These are phyloP conservation scores for Colletotrichum cuscutae DNA, from an alignment of 2,329 filamentous ascomycete species.

Conservation along the genomic window DNA sequence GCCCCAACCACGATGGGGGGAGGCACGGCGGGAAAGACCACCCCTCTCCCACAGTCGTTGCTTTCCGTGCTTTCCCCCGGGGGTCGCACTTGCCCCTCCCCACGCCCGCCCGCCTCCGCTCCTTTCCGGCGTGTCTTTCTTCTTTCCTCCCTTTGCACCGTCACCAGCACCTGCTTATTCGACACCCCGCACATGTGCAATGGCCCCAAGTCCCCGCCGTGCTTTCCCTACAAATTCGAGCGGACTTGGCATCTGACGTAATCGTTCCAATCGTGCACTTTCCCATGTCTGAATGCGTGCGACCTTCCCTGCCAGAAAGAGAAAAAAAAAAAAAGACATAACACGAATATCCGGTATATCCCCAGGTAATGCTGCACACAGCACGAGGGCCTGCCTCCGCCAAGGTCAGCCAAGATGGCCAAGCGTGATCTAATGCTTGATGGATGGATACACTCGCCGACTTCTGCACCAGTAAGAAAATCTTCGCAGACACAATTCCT, in stretches of 20 bases:
- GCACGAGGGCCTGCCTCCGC: not conserved
- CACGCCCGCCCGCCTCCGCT: not conserved
- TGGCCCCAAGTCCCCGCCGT: not conserved
- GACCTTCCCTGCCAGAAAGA: not conserved
- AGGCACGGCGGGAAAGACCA: not conserved
- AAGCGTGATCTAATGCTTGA: conserved; percentile 20
- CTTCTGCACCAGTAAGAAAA: not conserved
- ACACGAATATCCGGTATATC: not conserved
- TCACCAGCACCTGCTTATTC: not conserved
- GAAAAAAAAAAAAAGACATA: too few relatives aligned
- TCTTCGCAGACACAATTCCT: not conserved
- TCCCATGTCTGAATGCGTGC: not conserved
- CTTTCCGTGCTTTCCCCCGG: not conserved
- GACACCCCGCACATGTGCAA: not conserved
- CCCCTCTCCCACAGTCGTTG: too few relatives aligned
- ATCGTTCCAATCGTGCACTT: not conserved
- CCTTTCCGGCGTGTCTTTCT: not conserved
- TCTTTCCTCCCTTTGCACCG: not conserved
- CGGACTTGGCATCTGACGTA: not conserved
- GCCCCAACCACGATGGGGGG: not conserved
- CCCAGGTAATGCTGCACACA: not conserved
- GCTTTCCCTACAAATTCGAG: not conserved
- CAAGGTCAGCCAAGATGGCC: conserved; percentile 18
- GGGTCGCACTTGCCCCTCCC: not conserved
- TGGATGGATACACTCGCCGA: not conserved